A percentile compares a stretch with the other conserved stretches of the same genome.
Evolutionary conservation across 768 basidiomycete species (phyloP).

Genomic region (Phanerodontia chrysosporium): DNA sequence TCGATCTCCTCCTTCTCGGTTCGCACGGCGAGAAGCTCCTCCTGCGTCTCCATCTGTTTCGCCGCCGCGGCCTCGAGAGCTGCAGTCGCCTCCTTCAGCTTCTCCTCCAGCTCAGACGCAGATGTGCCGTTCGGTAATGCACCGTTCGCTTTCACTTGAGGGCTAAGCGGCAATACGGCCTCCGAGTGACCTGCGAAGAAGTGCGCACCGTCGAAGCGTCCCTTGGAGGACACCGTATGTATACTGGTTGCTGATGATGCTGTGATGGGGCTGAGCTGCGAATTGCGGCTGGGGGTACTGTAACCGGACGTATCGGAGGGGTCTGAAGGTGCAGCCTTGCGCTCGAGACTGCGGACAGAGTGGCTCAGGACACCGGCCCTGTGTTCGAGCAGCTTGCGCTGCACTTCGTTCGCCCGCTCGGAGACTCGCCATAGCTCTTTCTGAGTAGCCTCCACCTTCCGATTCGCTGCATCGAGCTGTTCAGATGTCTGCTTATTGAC

Average conservation of each 20-base stretch:
- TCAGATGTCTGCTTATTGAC: slow-evolving; percentile 62
- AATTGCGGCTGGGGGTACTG: slow-evolving; percentile 47
- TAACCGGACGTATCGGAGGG: slow-evolving; percentile 45
- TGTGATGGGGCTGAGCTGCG: slow-evolving; percentile 44
- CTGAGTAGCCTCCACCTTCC: slow-evolving; percentile 66
- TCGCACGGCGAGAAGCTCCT: slow-evolving; percentile 57
- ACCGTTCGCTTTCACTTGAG: slow-evolving; percentile 33
- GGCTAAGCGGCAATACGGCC: slow-evolving; percentile 49
- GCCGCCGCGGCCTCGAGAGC: slow-evolving; percentile 54
- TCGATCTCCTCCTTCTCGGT: slow-evolving; percentile 71
- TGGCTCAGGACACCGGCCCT: slow-evolving; percentile 77
- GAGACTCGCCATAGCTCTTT: slow-evolving; percentile 68
- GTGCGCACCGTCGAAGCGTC: slow-evolving; percentile 77
- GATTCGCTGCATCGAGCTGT: slow-evolving; percentile 69
- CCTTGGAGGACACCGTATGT: slow-evolving; percentile 40
- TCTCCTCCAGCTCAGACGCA: slow-evolving; percentile 52
- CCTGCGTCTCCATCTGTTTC: slow-evolving; percentile 56
- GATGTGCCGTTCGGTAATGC: slow-evolving; percentile 28
- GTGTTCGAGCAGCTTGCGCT: slow-evolving; percentile 70
- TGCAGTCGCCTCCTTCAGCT: slow-evolving; percentile 56
- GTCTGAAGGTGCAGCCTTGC: slow-evolving; percentile 33
- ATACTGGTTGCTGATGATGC: slow-evolving; percentile 39
- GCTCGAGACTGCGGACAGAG: slow-evolving; percentile 66
- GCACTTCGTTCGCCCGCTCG: slow-evolving; percentile 58
- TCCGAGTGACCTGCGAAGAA: slow-evolving; percentile 80